Conservation (phyloP, 441 rosid genomes). For the Manihot esculenta region DNA sequence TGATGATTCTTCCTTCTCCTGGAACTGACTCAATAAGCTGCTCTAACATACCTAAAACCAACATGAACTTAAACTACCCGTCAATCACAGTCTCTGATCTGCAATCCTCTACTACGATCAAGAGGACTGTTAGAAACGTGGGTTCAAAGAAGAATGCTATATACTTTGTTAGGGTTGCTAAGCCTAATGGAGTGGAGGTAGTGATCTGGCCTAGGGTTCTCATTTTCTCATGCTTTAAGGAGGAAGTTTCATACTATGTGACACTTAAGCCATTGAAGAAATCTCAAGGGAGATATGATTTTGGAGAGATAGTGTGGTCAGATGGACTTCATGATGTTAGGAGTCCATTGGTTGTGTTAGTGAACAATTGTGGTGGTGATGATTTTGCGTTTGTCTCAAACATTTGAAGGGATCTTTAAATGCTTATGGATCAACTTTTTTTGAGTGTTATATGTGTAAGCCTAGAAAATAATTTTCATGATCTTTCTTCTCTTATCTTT, state of each 20-base stretch:
- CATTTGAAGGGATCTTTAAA: not conserved
- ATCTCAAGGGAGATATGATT: conserved; percentile 50
- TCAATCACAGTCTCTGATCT: conserved; percentile 54
- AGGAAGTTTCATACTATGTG: conserved; percentile 45
- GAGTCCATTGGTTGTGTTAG: conserved; percentile 51
- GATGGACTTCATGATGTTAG: conserved; percentile 62
- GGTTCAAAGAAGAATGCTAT: conserved; percentile 38
- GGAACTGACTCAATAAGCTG: conserved; percentile 27
- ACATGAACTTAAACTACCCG: conserved; percentile 57
- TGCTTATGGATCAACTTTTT: no score
- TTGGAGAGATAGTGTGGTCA: conserved; percentile 51
- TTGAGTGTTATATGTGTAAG: no score
- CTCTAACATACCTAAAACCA: conserved; percentile 19
- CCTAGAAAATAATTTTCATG: no score
- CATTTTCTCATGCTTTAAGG: conserved; percentile 38
- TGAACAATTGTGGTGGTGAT: conserved; percentile 27
- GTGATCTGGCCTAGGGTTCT: conserved; percentile 54
- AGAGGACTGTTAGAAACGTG: conserved; percentile 51
- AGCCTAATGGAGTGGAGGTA: conserved; percentile 61
- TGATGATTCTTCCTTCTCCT: conserved; percentile 30
- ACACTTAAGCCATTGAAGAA: conserved; percentile 42
- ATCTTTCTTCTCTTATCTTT: no score
- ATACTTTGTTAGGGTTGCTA: conserved; percentile 36
- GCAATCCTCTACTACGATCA: conserved; percentile 40
- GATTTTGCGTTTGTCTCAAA: not conserved